These are phyloP conservation scores for Talaromyces nanjingensis DNA, from an alignment of 495 filamentous ascomycete genomes.

Conservation along the genomic window DNA sequence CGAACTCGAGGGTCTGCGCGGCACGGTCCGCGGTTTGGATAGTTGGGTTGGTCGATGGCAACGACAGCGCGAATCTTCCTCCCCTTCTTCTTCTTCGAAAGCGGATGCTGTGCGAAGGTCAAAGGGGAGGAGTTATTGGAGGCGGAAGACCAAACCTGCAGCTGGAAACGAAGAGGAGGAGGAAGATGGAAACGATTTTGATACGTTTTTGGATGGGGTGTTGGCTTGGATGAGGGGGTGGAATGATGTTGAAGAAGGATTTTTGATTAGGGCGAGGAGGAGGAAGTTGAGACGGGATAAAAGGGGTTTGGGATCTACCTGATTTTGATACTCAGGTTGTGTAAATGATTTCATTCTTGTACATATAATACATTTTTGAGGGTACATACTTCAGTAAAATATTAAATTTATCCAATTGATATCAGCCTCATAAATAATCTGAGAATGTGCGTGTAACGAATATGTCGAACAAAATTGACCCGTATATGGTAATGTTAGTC, in stretches of 20 bases:
- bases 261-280: slow-evolving; percentile 19
- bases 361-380: background rate
- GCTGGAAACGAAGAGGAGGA: background rate
- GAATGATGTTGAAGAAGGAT: slow-evolving; percentile 33
- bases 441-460: background rate
- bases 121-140: slow-evolving; percentile 15
- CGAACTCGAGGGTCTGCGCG: slow-evolving; percentile 30
- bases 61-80: slow-evolving; percentile 13
- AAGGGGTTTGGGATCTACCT: background rate
- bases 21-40: slow-evolving; percentile 29
- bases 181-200: slow-evolving; percentile 16
- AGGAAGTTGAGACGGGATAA: slow-evolving; percentile 19
- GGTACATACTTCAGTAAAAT: background rate
- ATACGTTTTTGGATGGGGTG: slow-evolving; percentile 29
- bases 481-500: background rate
- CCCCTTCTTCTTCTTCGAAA: background rate
- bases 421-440: background rate
- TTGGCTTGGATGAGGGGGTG: slow-evolving; percentile 36
- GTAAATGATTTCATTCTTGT: background rate
- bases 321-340: background rate
- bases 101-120: slow-evolving; percentile 5
- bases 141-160: slow-evolving; percentile 8
- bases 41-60: slow-evolving; percentile 25
- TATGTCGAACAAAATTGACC: background rate
- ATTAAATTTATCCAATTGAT: background rate